phyloP scores from a whole-genome alignment of 306 rosid genomes.

The Lithocarpus polystachyus region DNA sequence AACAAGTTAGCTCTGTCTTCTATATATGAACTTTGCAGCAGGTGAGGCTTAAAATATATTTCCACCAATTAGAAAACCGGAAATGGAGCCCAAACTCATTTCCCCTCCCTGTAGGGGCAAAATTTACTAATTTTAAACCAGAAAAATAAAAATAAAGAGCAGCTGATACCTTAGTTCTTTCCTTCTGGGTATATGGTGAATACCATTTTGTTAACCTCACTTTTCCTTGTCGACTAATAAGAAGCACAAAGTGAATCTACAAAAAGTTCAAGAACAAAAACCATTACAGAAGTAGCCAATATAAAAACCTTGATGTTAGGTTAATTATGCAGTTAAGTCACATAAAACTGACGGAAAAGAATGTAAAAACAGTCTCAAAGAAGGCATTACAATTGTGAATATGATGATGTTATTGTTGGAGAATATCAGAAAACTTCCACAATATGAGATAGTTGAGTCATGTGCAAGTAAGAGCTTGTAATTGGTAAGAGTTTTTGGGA shows the following conservation, averaged over 20 bases:
- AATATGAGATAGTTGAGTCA: neutral
- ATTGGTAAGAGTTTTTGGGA: too few relatives aligned
- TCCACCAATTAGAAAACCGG: too few relatives aligned
- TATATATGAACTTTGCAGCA: too few relatives aligned
- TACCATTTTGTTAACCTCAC: constrained; percentile 98
- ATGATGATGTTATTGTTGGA: neutral
- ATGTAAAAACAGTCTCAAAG: neutral
- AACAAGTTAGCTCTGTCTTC: too few relatives aligned
- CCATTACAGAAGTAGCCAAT: constrained; percentile 3
- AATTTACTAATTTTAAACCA: neutral
- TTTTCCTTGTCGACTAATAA: constrained; percentile 92
- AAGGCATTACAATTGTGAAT: neutral
- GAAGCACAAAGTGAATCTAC: constrained; percentile 94
- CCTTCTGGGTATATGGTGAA: constrained; percentile 91
- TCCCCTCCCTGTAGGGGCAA: too few relatives aligned
- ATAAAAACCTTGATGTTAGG: neutral
- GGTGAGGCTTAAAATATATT: too few relatives aligned
- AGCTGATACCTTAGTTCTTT: constrained; percentile 73
- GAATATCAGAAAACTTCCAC: neutral
- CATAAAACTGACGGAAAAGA: neutral
- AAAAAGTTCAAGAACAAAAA: neutral
- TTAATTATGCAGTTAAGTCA: neutral
- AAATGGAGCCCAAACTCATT: too few relatives aligned
- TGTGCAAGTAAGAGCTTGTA: neutral
- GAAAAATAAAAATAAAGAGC: neutral